phyloP scores from a whole-genome alignment of 257 asterid genomes.

The Nicotiana tabacum region DNA sequence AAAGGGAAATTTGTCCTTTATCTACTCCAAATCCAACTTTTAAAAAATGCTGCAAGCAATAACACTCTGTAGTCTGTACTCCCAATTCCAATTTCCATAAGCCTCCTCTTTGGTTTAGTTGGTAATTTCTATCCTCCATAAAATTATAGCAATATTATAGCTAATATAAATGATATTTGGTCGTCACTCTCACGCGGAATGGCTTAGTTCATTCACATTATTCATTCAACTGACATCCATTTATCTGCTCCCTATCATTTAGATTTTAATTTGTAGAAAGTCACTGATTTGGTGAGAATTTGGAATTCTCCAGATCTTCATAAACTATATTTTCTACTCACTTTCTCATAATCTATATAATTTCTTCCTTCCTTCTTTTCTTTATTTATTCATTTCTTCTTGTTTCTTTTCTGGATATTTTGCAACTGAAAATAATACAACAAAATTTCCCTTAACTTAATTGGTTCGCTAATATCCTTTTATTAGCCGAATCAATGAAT shows the following conservation, averaged over 20 bases:
- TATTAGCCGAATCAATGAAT: neutral
- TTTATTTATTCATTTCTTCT: neutral
- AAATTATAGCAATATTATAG: no score
- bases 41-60: constrained; percentile 9
- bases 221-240: neutral
- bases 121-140: no score
- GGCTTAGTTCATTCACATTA: constrained; percentile 29
- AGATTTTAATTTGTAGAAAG: neutral
- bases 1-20: neutral
- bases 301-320: neutral
- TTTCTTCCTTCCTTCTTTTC: neutral
- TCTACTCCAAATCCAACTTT: neutral
- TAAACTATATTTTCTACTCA: neutral
- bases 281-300: neutral
- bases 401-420: neutral
- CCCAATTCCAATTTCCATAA: neutral
- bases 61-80: neutral
- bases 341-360: neutral
- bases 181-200: constrained; percentile 28
- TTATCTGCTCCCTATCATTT: neutral
- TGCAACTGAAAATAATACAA: neutral
- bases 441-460: neutral
- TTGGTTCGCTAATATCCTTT: neutral
- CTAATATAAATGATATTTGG: no score
- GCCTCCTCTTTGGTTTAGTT: no score